Base-by-base conservation (phyloP, 192 early-diverging fungal species). In the Backusella sp. region DNA sequence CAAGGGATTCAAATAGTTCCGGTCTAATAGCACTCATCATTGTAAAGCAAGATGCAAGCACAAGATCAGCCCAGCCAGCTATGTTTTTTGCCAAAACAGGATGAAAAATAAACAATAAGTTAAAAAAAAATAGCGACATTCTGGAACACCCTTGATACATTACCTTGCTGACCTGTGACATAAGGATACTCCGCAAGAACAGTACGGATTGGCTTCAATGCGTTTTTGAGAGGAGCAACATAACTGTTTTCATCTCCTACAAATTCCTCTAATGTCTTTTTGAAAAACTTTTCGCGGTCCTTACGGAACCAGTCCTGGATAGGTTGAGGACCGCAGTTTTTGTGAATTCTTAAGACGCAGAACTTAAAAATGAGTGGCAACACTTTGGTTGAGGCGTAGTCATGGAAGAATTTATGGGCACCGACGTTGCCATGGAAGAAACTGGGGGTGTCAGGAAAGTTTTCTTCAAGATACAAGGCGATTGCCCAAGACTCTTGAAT, bases 381-480 rank as follows among this genome's bases (percentile, higher is more conserved):
- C 21, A 87, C 21, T 34, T 80, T 77, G n/a, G 69, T 26, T 15
- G 77, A 72, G 8, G 76, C 73, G 62, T 83, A 86, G 8, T 85
- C 71, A 30, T 80, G 73, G 44, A 85, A 85, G 70, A 88, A 87
- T 14, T 76, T 65, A 28, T 84, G 83, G 2, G 85, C 32, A 21
- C 77, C 81, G 62, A 82, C 76, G 6, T 73, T 70, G 8, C 74
- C 37, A 12, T 81, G 77, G 65, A 88, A 87, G 9, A 88, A 32
- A 5, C 74, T 80, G 14, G 86, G 87, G 0, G 77, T 78, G 9
- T 86, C 78, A 1, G 90, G 90, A 66, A 86, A 91, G 14, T 77
- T 84, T 34, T 80, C 80, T 14, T 92, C 90, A 5, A 92, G 79
- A 59, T 88, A 91, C 26, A 85, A 73, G 2, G 88, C 87, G 72